These are phyloP conservation scores for Massarina eburnea DNA, from an alignment of 2,329 filamentous ascomycete genomes.

Conservation along the genomic window DNA sequence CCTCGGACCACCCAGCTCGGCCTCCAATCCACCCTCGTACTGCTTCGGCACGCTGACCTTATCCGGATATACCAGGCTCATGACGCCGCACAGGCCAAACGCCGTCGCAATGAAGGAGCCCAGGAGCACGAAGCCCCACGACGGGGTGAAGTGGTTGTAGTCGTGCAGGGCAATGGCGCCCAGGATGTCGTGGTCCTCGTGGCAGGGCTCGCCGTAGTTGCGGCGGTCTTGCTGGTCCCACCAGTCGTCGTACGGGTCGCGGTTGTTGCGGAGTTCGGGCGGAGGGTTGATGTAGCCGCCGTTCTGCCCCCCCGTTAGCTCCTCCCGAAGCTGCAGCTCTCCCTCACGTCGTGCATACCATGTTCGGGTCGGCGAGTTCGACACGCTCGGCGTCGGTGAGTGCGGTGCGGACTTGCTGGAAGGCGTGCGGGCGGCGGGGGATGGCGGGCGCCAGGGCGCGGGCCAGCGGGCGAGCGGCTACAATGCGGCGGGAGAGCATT, in stretches of 20 bases:
- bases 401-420: slow-evolving; percentile 38
- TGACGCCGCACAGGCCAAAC: slow-evolving; percentile 43
- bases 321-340: slow-evolving; percentile 3
- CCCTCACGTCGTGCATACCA: slow-evolving; percentile 54
- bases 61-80: slow-evolving; percentile 49
- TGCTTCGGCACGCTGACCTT: slow-evolving; percentile 49
- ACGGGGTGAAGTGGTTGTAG: slow-evolving; percentile 80
- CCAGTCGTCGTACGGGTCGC: slow-evolving; percentile 91
- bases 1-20: slow-evolving; percentile 50
- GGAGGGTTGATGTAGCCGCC: slow-evolving; percentile 82
- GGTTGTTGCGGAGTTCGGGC: slow-evolving; percentile 81
- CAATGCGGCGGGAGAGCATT: slow-evolving; percentile 49
- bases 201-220: slow-evolving; percentile 94
- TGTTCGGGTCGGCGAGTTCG: slow-evolving; percentile 59
- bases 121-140: slow-evolving; percentile 66
- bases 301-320: slow-evolving; percentile 60
- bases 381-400: slow-evolving; percentile 37
- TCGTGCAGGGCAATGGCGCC: slow-evolving; percentile 87
- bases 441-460: slow-evolving; percentile 36
- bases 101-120: slow-evolving; percentile 48
- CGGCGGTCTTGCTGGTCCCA: slow-evolving; percentile 97
- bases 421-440: slow-evolving; percentile 35
- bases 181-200: slow-evolving; percentile 93
- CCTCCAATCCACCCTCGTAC: slow-evolving; percentile 51
- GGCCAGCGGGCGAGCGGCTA: slow-evolving; percentile 45